Percentiles rank a stretch among this genome's conserved stretches.
Evolutionary conservation across 352 stramenopile genomes (phyloP).

Genomic region (Globisporangium spiculum): DNA sequence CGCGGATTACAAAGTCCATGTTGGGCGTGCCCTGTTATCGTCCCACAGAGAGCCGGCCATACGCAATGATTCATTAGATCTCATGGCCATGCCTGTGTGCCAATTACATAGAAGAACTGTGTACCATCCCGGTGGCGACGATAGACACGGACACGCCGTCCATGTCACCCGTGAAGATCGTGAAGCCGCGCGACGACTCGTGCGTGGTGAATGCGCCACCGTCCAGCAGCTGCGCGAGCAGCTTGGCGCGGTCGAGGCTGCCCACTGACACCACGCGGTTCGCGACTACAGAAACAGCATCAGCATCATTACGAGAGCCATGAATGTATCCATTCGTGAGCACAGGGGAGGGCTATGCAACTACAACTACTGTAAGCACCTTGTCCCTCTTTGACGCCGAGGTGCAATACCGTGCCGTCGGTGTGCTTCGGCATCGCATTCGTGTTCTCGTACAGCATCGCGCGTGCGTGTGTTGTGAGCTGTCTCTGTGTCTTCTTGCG

Average conservation of each 20-base stretch:
- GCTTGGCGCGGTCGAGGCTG: constrained; percentile 31
- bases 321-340: too few species aligned
- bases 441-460: constrained; percentile 43
- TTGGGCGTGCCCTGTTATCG: constrained; percentile 42
- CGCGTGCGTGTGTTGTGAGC: background rate
- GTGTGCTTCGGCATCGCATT: constrained; percentile 40
- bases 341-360: too few species aligned
- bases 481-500: background rate
- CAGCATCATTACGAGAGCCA: too few species aligned
- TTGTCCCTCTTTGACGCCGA: constrained; percentile 38
- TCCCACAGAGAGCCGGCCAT: too few species aligned
- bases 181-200: constrained; percentile 50
- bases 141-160: constrained; percentile 47
- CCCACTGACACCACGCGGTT: constrained; percentile 52
- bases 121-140: constrained; percentile 61
- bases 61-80: background rate
- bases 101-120: background rate
- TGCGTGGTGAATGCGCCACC: constrained; percentile 24
- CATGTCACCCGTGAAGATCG: constrained; percentile 52
- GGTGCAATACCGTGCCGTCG: constrained; percentile 42
- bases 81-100: background rate
- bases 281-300: constrained; percentile 23
- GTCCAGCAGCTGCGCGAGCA: constrained; percentile 35
- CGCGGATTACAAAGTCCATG: constrained; percentile 77
- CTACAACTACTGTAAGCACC: constrained; percentile 11